These are phyloP conservation scores for Agaricus sinodeliciosus DNA, from an alignment of 768 basidiomycete genomes.

Conservation along the genomic window DNA sequence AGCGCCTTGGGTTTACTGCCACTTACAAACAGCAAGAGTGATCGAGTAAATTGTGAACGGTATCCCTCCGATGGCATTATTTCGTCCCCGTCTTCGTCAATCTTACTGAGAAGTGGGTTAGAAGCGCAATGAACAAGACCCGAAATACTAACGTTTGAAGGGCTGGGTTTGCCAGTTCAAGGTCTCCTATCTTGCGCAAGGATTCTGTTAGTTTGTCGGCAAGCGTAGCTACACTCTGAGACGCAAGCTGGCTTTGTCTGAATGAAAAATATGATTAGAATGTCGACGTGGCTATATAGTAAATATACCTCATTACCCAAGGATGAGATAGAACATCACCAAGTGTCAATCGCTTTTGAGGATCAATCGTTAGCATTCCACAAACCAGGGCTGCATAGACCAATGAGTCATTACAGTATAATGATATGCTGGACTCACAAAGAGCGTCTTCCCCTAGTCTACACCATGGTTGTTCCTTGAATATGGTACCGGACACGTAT, in stretches of 20 bases:
- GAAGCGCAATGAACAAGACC: not conserved
- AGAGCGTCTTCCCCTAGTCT: slow-evolving; percentile 50
- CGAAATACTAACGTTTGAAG: slow-evolving; percentile 21
- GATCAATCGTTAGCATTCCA: slow-evolving; percentile 67
- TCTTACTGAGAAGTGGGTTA: slow-evolving; percentile 14
- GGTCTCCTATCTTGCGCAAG: slow-evolving; percentile 65
- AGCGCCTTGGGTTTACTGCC: not conserved
- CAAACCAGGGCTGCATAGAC: slow-evolving; percentile 58
- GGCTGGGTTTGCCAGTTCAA: slow-evolving; percentile 62
- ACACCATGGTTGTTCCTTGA: slow-evolving; percentile 75
- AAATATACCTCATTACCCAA: slow-evolving; percentile 65
- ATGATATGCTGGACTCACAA: slow-evolving; percentile 38
- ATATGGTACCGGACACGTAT: slow-evolving; percentile 69
- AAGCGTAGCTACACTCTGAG: slow-evolving; percentile 41
- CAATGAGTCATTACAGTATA: not conserved
- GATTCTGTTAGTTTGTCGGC: slow-evolving; percentile 67
- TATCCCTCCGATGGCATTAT: slow-evolving; percentile 52
- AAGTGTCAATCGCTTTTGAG: slow-evolving; percentile 60
- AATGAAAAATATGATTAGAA: no score
- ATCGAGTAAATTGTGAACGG: slow-evolving; percentile 72
- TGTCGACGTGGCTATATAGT: no score
- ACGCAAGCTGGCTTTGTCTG: slow-evolving; percentile 67
- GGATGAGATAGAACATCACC: slow-evolving; percentile 43
- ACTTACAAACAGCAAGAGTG: slow-evolving; percentile 76
- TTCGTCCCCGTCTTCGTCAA: slow-evolving; percentile 52